Evolutionary conservation across 148 eudicot genomes (phyloP).

Genomic region (Rhododendron ferrugineum): DNA sequence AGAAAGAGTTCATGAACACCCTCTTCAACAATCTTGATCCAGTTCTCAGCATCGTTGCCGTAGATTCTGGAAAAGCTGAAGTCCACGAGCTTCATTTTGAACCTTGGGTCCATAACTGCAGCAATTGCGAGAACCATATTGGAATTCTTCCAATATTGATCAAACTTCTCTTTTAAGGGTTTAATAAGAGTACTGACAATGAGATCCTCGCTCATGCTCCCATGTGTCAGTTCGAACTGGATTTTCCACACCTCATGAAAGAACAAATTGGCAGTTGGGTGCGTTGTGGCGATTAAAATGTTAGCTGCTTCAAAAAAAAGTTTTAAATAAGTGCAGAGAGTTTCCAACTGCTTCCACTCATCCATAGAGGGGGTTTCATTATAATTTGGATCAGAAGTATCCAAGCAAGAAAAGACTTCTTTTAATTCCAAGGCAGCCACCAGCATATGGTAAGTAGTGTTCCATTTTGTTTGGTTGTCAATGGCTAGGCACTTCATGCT

Average conservation of each 20-base stretch:
- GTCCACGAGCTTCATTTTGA: constrained; percentile 58
- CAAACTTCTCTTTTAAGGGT: constrained; percentile 52
- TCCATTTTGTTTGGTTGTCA: constrained; percentile 65
- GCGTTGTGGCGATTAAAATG: constrained; percentile 33
- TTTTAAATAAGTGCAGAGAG: constrained; percentile 55
- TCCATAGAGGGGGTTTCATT: constrained; percentile 36
- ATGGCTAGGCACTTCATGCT: constrained; percentile 47
- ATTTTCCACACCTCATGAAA: constrained; percentile 63
- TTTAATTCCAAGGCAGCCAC: constrained; percentile 60
- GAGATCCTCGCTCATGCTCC: constrained; percentile 37
- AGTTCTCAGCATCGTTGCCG: constrained; percentile 41
- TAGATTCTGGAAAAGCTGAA: constrained; percentile 49
- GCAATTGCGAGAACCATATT: constrained; percentile 54
- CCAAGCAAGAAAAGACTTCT: constrained; percentile 65
- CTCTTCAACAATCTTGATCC: constrained; percentile 47
- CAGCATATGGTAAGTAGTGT: constrained; percentile 80
- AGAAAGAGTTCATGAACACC: constrained; percentile 55
- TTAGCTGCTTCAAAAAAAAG: constrained; percentile 51
- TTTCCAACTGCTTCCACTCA: constrained; percentile 68
- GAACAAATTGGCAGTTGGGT: constrained; percentile 51
- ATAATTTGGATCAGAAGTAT: constrained; percentile 51
- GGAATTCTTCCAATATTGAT: constrained; percentile 61
- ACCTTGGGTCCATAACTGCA: constrained; percentile 86
- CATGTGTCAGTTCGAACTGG: constrained; percentile 46
- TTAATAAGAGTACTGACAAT: constrained; percentile 39